Base-by-base conservation (phyloP, 108 stramenopile species). In the Parietichytrium sp. region DNA sequence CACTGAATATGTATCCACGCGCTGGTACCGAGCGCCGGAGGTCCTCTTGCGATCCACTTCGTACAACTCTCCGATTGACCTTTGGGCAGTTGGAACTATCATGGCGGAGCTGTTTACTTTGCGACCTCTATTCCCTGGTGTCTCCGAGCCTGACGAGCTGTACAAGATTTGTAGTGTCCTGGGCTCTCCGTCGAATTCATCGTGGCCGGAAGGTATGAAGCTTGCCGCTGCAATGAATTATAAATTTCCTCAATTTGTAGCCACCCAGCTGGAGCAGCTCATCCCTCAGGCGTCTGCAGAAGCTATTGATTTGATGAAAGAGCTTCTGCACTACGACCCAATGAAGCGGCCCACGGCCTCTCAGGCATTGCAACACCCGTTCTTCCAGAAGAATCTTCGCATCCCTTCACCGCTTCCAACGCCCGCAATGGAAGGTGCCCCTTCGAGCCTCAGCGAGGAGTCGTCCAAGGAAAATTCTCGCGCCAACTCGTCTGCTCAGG, bases 1-100 rank as follows among this genome's bases (percentile, higher is more conserved):
- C 85, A 98, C 98, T 6, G 90, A 91, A 51, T 98, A 97, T 85
- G 95, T 98, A 12, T 91, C 92, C 13, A 97, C 98, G 1, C 84
- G 96, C 26, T 98, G 98, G 98, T 98, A 98, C 88, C 91, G 98
- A 23, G 95, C 95, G 48, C 98, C 98, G 0, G 98, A 98, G 81
- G 87, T 98, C 0, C 88, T 98, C 31, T 82, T 96, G 48, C 86
- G 89, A 1, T 84, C 87, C 29, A 83, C 87, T 3, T 45, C 54
- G 23, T 99, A 99, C 85, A 94, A 93, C 49, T 84, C 86, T 3
- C 93, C 96, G 38, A 92, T 97, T 80, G 98, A 99, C 87, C 81
- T 93, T 45, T 99, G 94, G 81, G 97, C 95, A 13, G 83, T 90
- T 53, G 98, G 96, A 8, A 92, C 94, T 84, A 91, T 99, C 49